Evolutionary conservation across 1,284 basidiomycete genomes (phyloP).

Genomic region (Trametes hirsuta): DNA sequence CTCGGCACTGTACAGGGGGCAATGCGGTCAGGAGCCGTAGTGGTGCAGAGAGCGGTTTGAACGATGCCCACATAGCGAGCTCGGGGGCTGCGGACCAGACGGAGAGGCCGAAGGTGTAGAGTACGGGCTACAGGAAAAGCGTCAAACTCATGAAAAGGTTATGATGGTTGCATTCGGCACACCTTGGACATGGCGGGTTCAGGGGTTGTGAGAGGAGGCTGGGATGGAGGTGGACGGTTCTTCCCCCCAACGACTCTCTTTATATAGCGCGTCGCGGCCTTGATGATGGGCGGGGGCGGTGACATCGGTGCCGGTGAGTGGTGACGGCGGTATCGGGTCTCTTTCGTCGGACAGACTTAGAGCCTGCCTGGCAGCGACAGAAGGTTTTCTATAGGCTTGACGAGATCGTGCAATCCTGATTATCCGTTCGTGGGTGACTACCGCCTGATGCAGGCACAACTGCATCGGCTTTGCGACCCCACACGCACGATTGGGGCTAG

Average conservation of each 20-base stretch:
- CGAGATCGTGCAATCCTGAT: neutral
- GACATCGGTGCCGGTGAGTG: neutral
- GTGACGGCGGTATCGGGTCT: neutral
- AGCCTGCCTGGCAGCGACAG: too few relatives aligned
- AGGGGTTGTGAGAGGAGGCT: neutral
- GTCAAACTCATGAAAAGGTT: neutral
- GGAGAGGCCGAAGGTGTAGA: slow-evolving; percentile 50
- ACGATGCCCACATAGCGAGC: slow-evolving; percentile 48
- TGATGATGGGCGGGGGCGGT: neutral
- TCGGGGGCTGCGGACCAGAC: slow-evolving; percentile 54
- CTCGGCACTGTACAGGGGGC: slow-evolving; percentile 38
- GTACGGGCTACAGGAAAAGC: slow-evolving; percentile 33
- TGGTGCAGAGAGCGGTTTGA: neutral
- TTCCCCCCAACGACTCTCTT: slow-evolving; percentile 1
- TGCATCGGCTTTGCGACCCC: too few relatives aligned
- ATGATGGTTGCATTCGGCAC: neutral
- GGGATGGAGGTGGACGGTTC: neutral
- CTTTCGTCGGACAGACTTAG: neutral
- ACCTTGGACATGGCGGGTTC: slow-evolving; percentile 21
- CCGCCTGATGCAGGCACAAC: neutral
- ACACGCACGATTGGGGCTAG: too few relatives aligned
- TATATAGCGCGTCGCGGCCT: slow-evolving; percentile 4
- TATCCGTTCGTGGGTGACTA: neutral
- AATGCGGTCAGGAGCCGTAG: neutral
- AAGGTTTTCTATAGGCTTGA: neutral